Percentiles rank a stretch among this genome's conserved stretches.
phyloP scores from a whole-genome alignment of 768 basidiomycete genomes.

The Tephrocybe sp. region DNA sequence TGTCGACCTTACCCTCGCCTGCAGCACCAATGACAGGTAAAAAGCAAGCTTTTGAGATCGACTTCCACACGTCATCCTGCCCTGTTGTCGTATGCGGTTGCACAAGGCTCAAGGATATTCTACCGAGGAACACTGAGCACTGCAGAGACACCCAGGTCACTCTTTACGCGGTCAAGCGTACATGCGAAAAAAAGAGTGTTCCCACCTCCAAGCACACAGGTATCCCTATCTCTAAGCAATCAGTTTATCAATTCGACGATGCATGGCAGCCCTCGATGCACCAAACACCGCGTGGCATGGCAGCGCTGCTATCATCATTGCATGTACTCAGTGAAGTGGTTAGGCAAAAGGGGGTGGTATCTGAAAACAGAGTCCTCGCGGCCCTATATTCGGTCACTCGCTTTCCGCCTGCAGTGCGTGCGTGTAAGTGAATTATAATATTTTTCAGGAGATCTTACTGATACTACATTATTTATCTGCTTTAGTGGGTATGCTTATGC shows the following conservation, averaged over 20 bases:
- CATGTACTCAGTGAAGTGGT: conserved; percentile 23
- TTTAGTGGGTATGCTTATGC: conserved; percentile 23
- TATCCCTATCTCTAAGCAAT: conserved; percentile 17
- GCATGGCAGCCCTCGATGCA: conserved; percentile 23
- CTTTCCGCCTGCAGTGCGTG: conserved; percentile 27
- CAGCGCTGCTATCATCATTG: conserved; percentile 27
- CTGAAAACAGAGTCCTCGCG: conserved; percentile 21
- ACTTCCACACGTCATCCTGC: conserved; percentile 23
- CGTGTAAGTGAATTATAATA: conserved; percentile 17
- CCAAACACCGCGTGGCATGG: conserved; percentile 29
- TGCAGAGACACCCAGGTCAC: conserved; percentile 2
- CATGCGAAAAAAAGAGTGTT: not conserved
- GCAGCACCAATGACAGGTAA: not conserved
- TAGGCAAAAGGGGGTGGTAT: conserved; percentile 14
- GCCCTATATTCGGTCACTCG: conserved; percentile 20
- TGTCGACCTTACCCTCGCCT: not conserved
- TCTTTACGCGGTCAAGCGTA: conserved; percentile 23
- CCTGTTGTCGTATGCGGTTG: conserved; percentile 25
- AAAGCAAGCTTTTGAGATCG: conserved; percentile 13
- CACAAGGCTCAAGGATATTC: conserved; percentile 18
- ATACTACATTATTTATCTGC: not conserved
- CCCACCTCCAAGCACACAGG: conserved; percentile 2
- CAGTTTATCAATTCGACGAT: conserved; percentile 16
- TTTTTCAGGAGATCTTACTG: not conserved
- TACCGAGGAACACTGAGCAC: not conserved